Base-by-base conservation (phyloP, 2,329 filamentous ascomycete genomes). In the Ophioceras dolichostomum region DNA sequence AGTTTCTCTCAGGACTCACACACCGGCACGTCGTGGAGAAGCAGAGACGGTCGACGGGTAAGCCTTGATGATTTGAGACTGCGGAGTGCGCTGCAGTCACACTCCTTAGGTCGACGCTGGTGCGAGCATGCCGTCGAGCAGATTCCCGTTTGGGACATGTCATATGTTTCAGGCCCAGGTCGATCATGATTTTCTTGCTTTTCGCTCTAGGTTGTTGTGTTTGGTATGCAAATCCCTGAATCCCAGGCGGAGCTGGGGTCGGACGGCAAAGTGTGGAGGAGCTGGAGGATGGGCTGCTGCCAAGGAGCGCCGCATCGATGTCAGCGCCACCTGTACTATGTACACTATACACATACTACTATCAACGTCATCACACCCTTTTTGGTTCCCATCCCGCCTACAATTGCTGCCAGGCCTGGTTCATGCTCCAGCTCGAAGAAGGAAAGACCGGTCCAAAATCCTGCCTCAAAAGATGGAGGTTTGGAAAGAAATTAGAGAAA, bases 351-450 rank as follows among this genome's bases (percentile, higher is more conserved):
- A 32, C 14, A 39, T 34, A 24, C 32, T 14, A 34, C 32, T 19
- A 21, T 17, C 32, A 39, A 39, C 37, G 37, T 39, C 37, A 39
- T 39, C 31, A 32, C 13, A 8, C n/a, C n/a, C n/a, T n/a, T n/a
- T 19, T 19, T 17, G 31, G 14, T 10, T 4, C 31, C 7, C 7
- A 26, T 26, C 22, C 22, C 16, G 14, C 29, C 12, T n/a, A 14
- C 29, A 7, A n/a, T n/a, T 31, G 16, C 14, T 12, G 14, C n/a
- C 6, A 17, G n/a, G n/a, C 9, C 18, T 32, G n/a, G 12, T 18
- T 32, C n/a, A 18, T 18, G 12, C 6, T 16, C 8, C 12, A 5
- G 13, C 30, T 14, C 6, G 6, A 18, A n/a, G n/a, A n/a, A n/a
- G n/a, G 4, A 10, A 18, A 17, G 16, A 32, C 10, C 12, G 4